Base-by-base conservation (phyloP, 345 rosid genomes). In the Eucalyptus dawsonii region DNA sequence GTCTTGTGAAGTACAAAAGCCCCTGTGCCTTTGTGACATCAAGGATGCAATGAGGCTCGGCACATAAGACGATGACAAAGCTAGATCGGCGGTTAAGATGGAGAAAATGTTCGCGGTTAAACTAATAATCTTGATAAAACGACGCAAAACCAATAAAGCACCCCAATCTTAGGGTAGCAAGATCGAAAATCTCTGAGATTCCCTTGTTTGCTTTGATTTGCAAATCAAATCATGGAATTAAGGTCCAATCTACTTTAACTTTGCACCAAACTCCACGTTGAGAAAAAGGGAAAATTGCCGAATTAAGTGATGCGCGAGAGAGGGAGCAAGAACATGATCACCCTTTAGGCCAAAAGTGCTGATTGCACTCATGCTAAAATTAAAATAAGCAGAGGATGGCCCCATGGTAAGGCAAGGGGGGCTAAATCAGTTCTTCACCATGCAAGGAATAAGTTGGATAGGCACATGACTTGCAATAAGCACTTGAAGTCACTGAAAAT, bases 381-480 rank as follows among this genome's bases (percentile, higher is more conserved):
- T 37, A 76, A 54, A 86, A 60, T 15, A 50, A 50, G 76, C 42
- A 21, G 40, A 67, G 60, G 90, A n/a, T 87, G 92, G 90, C 86
- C 90, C 90, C 92, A 40, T 11, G 47, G 47, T 40, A 76, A 37
- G 29, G 85, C 47, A 40, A 76, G 24, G 47, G 29, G 47, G 85
- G 47, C 85, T 40, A 21, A 21, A 21, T 76, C 47, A 76, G 47
- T 76, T 40, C 15, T 76, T 76, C 15, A 11, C 47, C 85, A 76
- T 76, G 45, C 7, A 83, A 60, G 22, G 44, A 88, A 90, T 89
- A 87, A 90, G 60, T 21, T 65, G 44, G 49, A 31, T 88, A 87
- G 87, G 87, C 88, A 91, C 89, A 80, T 90, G 93, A 62, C 87
- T 89, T 89, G 93, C 87, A 88, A 92, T 89, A 29, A 93, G 76